Base-by-base conservation (phyloP, 1,139 yeast species). In the Suhomyces taliae region DNA sequence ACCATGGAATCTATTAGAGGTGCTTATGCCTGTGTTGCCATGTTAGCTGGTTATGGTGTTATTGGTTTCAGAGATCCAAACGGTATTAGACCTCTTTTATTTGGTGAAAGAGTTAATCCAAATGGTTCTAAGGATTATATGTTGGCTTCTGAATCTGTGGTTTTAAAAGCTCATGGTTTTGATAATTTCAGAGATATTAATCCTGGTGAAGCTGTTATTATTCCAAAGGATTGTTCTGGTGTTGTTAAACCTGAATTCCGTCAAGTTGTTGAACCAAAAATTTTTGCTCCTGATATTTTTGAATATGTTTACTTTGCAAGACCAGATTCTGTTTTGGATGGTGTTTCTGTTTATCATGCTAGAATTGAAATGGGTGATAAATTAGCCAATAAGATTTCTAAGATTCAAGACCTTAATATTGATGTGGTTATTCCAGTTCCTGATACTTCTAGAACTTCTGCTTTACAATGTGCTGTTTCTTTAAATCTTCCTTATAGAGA, bases 371-470 rank as follows among this genome's bases (percentile, higher is more conserved):
- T 95, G 99, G 99, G 99, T 57, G 83, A 79, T 55, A 88, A 87
- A 63, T 78, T 93, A 49, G 99, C 98, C 8, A 70, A 76, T 43
- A 87, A 84, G 61, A 87, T 95, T 53, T 58, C 65, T 37, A 67
- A 72, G n/a, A 76, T 85, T 53, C 56, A 69, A 8, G 83, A 83
- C 40, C 69, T 69, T 34, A 81, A 80, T 51, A 86, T 93, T 50
- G 99, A 93, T 60, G 99, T 91, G 39, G 97, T 95, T 39, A 90
- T 93, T 46, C 97, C 99, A 1, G 99, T 93, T 8, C 99, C 99
- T 9, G 99, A 93, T 65, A 95, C 99, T 12, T 85, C 98, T 8
- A 81, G 98, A 66, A 91, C 95, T 39, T 85, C 97, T 31, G 99
- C 99, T 1, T 72, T 91, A 53, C 95, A 93, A 65, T 87, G 96